Base-by-base conservation (phyloP, 1,284 basidiomycete species). In the Ustilago xerochloae region DNA sequence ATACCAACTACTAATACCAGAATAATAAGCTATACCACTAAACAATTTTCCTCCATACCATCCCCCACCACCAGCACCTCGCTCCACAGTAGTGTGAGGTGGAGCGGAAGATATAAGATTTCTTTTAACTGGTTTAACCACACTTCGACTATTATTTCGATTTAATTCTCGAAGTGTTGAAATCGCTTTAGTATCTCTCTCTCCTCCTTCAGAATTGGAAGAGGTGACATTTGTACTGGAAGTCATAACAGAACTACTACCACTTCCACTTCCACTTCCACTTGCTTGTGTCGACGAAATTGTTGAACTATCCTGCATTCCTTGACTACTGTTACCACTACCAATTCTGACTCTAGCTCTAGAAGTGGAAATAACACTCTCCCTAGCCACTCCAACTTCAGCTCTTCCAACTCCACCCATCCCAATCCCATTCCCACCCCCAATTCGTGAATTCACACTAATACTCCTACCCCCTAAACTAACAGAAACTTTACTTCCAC, bases 401-500 rank as follows among this genome's bases (percentile, higher is more conserved):
- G 68, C 50, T 13, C 46, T 54, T 13, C 57, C n/a, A 7, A 53
- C 50, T 4, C 9, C 20, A 12, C 32, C 32, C 54, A n/a, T n/a
- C n/a, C n/a, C n/a, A n/a, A n/a, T n/a, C n/a, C n/a, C n/a, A n/a
- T n/a, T n/a, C n/a, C n/a, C n/a, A n/a, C n/a, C n/a, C n/a, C n/a
- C n/a, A n/a, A n/a, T n/a, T n/a, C n/a, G n/a, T n/a, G n/a, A n/a
- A n/a, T n/a, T n/a, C n/a, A 62, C 2, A 73, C 45, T 3, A 64
- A 73, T 36, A 73, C 67, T 9, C 10, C 69, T 30, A 24, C 52
- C 33, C 20, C 16, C 39, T 26, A 64, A 73, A n/a, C 67, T 62
- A 30, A 73, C 57, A 15, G 69, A 73, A 5, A 66, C 48, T 22
- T 73, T 73, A 32, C 53, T 63, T 32, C 67, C 57, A 7, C 41